Base-by-base conservation (phyloP, 148 eudicot genomes). In the Fagopyrum tataricum region DNA sequence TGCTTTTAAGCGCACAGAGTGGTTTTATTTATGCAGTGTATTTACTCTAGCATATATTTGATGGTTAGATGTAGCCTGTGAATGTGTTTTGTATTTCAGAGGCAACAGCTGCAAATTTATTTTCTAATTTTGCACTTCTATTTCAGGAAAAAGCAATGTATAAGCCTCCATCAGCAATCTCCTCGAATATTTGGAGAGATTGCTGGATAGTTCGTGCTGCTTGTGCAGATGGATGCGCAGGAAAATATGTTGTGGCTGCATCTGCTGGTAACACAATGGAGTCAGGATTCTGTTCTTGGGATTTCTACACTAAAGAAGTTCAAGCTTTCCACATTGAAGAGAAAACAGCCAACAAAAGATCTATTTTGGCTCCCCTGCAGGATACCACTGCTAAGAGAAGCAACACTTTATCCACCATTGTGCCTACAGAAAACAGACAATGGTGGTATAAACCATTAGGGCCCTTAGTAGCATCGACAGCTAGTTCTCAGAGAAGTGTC, bases 371-470 rank as follows among this genome's bases (percentile, higher is more conserved):
- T 49, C 88, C 87, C 53, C 61, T 93, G 73, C 76, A 89, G 17
- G 87, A 91, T 77, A 87, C 84, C 76, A 56, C 84, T 2, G 15
- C 71, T 48, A 43, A 82, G 68, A 80, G 85, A 81, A 86, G 88
- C 76, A 83, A 82, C 67, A 72, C 83, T 71, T 31, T 26, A 24
- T 76, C 89, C 6, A 59, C 78, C 18, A 70, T 75, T 64, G 73
- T 74, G 73, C 82, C 90, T 2, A 67, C 86, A 43, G 92, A 88
- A 78, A 87, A 84, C 75, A 85, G 70, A 18, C 96, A 94, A 77
- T 88, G 93, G 91, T 94, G 96, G 97, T 91, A 91, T 77, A 84
- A 79, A 71, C 98, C 98, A 4, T 88, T 88, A 76, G 97, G 98
- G 48, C 93, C 97, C 10, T 85, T 94, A 75, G 87, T 91, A 17